Percentiles rank a stretch among this genome's conserved stretches.
Evolutionary conservation across 1,284 basidiomycete species (phyloP).

Genomic region (Boletus albobrunnescens): DNA sequence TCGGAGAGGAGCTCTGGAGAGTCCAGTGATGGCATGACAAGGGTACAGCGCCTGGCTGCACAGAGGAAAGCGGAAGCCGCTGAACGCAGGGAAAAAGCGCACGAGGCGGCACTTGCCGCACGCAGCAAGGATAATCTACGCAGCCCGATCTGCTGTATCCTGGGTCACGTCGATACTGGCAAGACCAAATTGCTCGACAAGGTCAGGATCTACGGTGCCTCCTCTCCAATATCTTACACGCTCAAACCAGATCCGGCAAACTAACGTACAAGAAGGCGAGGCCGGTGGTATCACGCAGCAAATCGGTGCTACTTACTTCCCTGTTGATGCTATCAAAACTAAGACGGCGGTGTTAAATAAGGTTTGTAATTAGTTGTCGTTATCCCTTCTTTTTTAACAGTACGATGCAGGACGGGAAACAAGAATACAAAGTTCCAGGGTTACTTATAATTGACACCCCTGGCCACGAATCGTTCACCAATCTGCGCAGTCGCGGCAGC

Average conservation of each 20-base stretch:
- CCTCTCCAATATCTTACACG: slow-evolving; percentile 9
- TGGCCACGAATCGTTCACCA: slow-evolving; percentile 99
- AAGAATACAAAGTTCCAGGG: slow-evolving; percentile 97
- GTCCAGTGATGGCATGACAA: slow-evolving; percentile 63
- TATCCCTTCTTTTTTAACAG: slow-evolving; percentile 3
- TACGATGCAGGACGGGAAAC: slow-evolving; percentile 57
- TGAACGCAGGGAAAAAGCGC: slow-evolving; percentile 75
- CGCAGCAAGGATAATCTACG: slow-evolving; percentile 88
- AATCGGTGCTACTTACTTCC: slow-evolving; percentile 99
- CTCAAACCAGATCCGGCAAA: slow-evolving; percentile 86
- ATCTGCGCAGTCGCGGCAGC: slow-evolving; percentile 92
- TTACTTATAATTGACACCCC: slow-evolving; percentile 97
- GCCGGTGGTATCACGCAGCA: slow-evolving; percentile 99
- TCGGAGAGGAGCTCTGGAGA: slow-evolving; percentile 43
- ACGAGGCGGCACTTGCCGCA: slow-evolving; percentile 84
- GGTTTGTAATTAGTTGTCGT: slow-evolving; percentile 37
- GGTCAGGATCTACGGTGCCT: slow-evolving; percentile 40
- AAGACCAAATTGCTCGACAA: slow-evolving; percentile 99
- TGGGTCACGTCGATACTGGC: slow-evolving; percentile 99
- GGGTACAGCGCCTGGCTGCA: slow-evolving; percentile 63
- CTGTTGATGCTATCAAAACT: slow-evolving; percentile 89
- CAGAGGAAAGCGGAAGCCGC: slow-evolving; percentile 83
- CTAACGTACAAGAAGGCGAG: slow-evolving; percentile 99
- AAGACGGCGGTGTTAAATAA: slow-evolving; percentile 93
- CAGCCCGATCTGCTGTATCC: slow-evolving; percentile 97